phyloP scores from a whole-genome alignment of 2,329 filamentous ascomycete genomes.

The Beauveria sp. region DNA sequence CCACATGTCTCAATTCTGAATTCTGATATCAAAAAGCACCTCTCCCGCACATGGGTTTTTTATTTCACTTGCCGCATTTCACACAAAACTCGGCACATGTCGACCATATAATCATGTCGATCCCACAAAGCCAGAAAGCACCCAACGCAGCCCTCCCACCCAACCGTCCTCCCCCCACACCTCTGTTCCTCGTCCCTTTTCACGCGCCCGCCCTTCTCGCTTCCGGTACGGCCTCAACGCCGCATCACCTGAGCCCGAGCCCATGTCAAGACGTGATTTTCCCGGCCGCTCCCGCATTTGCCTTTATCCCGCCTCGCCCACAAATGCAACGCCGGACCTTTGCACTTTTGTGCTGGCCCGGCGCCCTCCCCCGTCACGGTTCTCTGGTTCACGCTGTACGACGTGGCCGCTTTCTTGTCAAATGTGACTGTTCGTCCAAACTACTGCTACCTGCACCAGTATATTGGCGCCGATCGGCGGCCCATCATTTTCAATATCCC shows the following conservation, averaged over 20 bases:
- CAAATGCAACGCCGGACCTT: neutral
- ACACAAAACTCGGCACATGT: neutral
- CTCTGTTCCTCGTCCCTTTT: neutral
- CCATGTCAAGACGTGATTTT: neutral
- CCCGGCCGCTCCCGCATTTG: neutral
- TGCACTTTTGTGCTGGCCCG: neutral
- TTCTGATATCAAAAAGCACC: neutral
- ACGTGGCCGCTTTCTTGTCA: neutral
- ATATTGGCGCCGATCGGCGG: neutral
- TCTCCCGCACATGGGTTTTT: no score
- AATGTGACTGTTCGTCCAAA: neutral
- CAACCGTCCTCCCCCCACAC: neutral
- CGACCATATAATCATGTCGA: neutral
- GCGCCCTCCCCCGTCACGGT: neutral
- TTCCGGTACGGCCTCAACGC: neutral
- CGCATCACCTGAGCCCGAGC: slow-evolving; percentile 1
- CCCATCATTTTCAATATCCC: neutral
- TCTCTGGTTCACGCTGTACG: no score
- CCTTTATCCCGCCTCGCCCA: neutral
- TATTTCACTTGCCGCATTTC: neutral
- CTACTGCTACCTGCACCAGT: neutral
- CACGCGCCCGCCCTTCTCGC: neutral
- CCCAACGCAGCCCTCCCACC: neutral
- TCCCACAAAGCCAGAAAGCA: neutral
- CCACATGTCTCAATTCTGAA: neutral